Conservation (phyloP, 2,329 filamentous ascomycete species). For the Xylaria arbuscula region DNA sequence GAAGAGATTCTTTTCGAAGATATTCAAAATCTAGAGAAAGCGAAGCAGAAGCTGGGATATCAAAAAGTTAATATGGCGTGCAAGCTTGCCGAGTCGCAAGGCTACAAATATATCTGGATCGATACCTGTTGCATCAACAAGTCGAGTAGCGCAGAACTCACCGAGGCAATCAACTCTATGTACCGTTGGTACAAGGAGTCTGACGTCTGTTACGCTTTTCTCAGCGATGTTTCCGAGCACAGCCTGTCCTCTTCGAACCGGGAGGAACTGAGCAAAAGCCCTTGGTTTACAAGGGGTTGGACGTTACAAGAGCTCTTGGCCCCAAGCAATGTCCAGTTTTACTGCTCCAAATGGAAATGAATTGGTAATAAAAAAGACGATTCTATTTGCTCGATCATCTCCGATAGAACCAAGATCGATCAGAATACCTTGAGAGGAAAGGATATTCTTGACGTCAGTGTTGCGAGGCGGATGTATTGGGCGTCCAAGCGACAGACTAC, state of each 20-base stretch:
- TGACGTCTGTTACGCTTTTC: constrained; percentile 10
- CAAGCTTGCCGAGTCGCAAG: constrained; percentile 7
- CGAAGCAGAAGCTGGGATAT: neutral
- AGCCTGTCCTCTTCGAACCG: neutral
- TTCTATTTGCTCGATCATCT: constrained; percentile 11
- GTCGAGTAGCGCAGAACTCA: constrained; percentile 6
- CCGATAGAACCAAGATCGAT: constrained; percentile 19
- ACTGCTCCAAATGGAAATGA: neutral
- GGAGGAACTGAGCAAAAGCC: neutral
- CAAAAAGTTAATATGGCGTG: neutral
- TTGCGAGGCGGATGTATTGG: constrained; percentile 24
- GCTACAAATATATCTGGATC: constrained; percentile 7
- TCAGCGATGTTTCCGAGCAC: neutral
- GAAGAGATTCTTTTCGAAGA: constrained; percentile 4
- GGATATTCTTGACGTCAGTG: constrained; percentile 15
- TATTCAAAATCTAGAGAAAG: neutral
- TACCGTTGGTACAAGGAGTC: constrained; percentile 17
- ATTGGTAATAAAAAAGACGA: constrained; percentile 16
- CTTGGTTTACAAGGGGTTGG: no score
- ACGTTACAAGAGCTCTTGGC: no score
- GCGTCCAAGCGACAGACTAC: constrained; percentile 19
- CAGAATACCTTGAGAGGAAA: constrained; percentile 8
- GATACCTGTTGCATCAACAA: constrained; percentile 21
- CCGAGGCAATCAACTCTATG: no score
- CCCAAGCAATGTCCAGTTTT: constrained; percentile 12